These are phyloP conservation scores for Hanseniaspora valbyensis DNA, from an alignment of 805 yeast genomes.

Conservation along the genomic window DNA sequence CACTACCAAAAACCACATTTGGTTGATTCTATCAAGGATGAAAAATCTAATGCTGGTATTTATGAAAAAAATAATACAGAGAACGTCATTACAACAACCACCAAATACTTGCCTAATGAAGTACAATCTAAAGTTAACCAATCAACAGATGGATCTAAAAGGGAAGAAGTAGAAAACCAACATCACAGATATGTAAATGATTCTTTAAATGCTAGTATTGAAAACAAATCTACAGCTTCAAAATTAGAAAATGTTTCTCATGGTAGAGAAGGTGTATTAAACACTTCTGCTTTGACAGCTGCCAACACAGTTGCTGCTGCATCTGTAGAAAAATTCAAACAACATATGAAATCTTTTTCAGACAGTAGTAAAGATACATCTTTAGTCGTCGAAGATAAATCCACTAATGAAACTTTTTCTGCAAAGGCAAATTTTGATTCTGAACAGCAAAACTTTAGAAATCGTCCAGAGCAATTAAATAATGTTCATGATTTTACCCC, in stretches of 20 bases:
- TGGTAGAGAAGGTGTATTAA: background rate
- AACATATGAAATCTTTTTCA: constrained; percentile 4
- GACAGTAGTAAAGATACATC: background rate
- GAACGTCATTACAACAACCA: background rate
- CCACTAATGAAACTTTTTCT: background rate
- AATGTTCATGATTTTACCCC: constrained; percentile 4
- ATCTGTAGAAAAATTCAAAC: constrained; percentile 15
- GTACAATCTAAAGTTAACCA: no score
- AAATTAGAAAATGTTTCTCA: no score
- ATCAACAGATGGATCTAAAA: no score
- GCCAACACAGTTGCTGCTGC: constrained; percentile 14
- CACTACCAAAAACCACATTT: background rate
- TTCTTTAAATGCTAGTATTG: no score
- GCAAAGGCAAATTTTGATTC: background rate
- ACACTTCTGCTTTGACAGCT: constrained; percentile 10
- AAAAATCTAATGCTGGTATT: no score
- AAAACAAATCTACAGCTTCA: no score
- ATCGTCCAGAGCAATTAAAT: no score
- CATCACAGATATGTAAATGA: no score
- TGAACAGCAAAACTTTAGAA: no score
- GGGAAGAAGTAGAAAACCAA: no score
- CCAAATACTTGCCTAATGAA: no score
- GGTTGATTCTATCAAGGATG: background rate
- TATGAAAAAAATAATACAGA: background rate
- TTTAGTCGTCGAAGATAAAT: background rate